phyloP scores from a whole-genome alignment of 306 rosid species.

The Aeschynomene evenia region DNA sequence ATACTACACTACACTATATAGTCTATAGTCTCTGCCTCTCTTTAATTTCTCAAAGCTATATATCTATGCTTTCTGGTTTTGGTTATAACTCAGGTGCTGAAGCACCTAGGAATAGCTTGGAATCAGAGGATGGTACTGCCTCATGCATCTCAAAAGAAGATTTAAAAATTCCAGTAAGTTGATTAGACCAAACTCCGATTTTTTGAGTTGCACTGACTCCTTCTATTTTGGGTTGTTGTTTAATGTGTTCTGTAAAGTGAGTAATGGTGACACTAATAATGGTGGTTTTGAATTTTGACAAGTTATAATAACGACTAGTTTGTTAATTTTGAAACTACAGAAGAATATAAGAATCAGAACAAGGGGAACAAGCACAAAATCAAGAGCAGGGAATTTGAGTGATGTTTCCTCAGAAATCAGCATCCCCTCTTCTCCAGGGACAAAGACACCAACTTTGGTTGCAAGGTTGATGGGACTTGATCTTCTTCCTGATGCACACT shows the following conservation, averaged over 20 bases:
- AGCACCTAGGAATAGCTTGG: slow-evolving; percentile 86
- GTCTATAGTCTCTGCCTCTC: not conserved
- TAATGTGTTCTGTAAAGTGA: slow-evolving; percentile 27
- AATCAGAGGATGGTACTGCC: slow-evolving; percentile 58
- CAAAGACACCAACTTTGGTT: slow-evolving; percentile 87
- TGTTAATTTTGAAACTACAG: slow-evolving; percentile 44
- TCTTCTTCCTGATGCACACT: slow-evolving; percentile 70
- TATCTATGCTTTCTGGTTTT: slow-evolving; percentile 13
- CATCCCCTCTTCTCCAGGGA: slow-evolving; percentile 62
- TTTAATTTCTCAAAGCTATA: not conserved
- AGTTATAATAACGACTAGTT: not conserved
- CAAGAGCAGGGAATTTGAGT: slow-evolving; percentile 29
- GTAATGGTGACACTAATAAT: slow-evolving; percentile 29
- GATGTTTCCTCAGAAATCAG: slow-evolving; percentile 57
- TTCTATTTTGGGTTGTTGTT: not conserved
- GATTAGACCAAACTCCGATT: not conserved
- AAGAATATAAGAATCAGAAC: slow-evolving; percentile 71
- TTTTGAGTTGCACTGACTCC: not conserved
- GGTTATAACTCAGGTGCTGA: slow-evolving; percentile 55
- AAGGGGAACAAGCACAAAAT: slow-evolving; percentile 34
- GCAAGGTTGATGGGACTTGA: slow-evolving; percentile 98
- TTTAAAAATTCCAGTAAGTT: slow-evolving; percentile 72
- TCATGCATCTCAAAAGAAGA: slow-evolving; percentile 49
- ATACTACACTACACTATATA: not conserved
- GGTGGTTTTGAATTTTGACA: not conserved